phyloP scores from a whole-genome alignment of 2,329 filamentous ascomycete genomes.

The Blastomyces gilchristii region DNA sequence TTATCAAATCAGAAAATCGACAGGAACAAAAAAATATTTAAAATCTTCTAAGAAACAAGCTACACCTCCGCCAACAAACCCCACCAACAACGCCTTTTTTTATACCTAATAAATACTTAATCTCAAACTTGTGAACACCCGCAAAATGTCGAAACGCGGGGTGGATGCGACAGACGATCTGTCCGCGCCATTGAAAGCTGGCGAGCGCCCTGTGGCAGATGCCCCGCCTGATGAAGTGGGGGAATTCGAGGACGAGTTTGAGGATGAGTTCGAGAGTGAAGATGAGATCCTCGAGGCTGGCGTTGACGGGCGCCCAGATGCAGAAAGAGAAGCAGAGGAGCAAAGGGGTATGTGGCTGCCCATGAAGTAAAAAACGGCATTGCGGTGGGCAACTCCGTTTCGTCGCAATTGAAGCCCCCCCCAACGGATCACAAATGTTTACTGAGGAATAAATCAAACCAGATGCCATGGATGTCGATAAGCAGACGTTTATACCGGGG shows the following conservation, averaged over 20 bases:
- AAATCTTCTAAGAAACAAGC: not conserved
- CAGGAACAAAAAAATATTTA: not conserved
- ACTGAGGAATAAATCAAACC: slow-evolving; percentile 18
- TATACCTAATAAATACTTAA: not conserved
- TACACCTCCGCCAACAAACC: not conserved
- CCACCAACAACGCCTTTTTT: not conserved
- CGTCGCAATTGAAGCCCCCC: not conserved
- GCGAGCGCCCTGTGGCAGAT: slow-evolving; percentile 46
- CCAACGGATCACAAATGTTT: not conserved
- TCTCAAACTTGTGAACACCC: not conserved
- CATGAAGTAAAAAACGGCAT: slow-evolving; percentile 11
- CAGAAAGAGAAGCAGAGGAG: slow-evolving; percentile 77
- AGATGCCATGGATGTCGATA: slow-evolving; percentile 86
- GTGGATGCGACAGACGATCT: slow-evolving; percentile 44
- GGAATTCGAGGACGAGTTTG: slow-evolving; percentile 70
- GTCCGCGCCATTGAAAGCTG: slow-evolving; percentile 48
- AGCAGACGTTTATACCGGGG: slow-evolving; percentile 90
- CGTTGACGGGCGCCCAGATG: slow-evolving; percentile 84
- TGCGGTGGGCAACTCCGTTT: slow-evolving; percentile 17
- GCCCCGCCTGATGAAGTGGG: slow-evolving; percentile 44
- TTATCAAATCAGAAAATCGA: not conserved
- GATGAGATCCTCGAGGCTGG: slow-evolving; percentile 92
- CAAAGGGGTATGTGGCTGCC: slow-evolving; percentile 47
- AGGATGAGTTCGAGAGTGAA: slow-evolving; percentile 89
- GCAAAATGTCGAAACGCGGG: slow-evolving; percentile 49